Conservation (phyloP, 2,329 filamentous ascomycete genomes). For the Trichocomaceae sp. region DNA sequence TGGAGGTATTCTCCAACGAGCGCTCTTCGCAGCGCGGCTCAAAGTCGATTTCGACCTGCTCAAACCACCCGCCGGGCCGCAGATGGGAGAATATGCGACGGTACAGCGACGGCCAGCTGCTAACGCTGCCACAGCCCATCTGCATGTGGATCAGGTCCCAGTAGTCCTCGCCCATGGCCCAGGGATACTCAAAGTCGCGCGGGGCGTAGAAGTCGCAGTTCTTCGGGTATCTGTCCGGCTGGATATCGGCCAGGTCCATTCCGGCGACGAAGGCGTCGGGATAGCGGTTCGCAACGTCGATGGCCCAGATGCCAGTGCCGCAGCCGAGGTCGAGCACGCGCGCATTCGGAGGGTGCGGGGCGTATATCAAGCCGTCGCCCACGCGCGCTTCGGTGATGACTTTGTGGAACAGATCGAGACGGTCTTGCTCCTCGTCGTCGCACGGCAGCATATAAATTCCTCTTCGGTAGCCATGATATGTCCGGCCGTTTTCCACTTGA, state of each 20-base stretch:
- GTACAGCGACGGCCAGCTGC: conserved; percentile 70
- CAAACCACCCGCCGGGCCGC: conserved; percentile 68
- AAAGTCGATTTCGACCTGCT: conserved; percentile 87
- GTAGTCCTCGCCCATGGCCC: conserved; percentile 59
- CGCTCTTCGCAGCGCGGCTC: conserved; percentile 64
- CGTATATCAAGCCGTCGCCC: conserved; percentile 37
- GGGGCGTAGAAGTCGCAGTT: conserved; percentile 62
- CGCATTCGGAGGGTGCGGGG: conserved; percentile 35
- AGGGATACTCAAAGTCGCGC: conserved; percentile 71
- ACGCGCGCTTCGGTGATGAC: conserved; percentile 61
- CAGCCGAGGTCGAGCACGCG: conserved; percentile 65
- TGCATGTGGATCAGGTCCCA: conserved; percentile 82
- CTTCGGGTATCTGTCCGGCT: conserved; percentile 61
- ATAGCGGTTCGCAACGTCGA: conserved; percentile 71
- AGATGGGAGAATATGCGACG: conserved; percentile 65
- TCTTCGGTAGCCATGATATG: conserved; percentile 61
- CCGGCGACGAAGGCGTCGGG: conserved; percentile 54
- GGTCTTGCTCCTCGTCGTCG: conserved; percentile 69
- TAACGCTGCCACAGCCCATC: conserved; percentile 70
- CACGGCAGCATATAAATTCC: conserved; percentile 71
- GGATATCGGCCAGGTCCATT: conserved; percentile 56
- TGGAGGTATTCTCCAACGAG: conserved; percentile 49
- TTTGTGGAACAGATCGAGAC: conserved; percentile 76
- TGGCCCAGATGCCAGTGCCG: conserved; percentile 86
- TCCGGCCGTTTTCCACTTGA: conserved; percentile 61